Evolutionary conservation across 2,329 filamentous ascomycete species (phyloP).

Genomic region (Calonectria pseudoturangicola): DNA sequence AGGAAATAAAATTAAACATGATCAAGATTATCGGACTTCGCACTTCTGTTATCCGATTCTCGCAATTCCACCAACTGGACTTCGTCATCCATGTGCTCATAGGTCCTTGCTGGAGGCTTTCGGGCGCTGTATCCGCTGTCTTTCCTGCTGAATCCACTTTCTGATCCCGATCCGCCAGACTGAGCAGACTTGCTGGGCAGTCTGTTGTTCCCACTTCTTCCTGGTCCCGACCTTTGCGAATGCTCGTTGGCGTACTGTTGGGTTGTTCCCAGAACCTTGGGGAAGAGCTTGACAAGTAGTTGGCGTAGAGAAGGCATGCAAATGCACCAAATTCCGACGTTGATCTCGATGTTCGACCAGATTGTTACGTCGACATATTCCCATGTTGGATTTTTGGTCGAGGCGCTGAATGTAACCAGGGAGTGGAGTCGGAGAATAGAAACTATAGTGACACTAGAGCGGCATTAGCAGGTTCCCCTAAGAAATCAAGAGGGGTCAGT

Average conservation of each 20-base stretch:
- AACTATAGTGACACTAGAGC: constrained; percentile 58
- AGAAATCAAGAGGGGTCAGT: too few species aligned
- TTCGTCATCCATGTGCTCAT: constrained; percentile 60
- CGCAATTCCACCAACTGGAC: constrained; percentile 56
- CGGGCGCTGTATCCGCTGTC: constrained; percentile 36
- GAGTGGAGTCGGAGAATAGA: constrained; percentile 61
- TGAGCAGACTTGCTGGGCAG: neutral
- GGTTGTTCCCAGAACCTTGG: constrained; percentile 57
- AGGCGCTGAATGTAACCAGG: constrained; percentile 57
- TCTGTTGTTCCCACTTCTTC: neutral
- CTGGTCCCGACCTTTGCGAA: constrained; percentile 47
- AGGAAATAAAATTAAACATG: neutral
- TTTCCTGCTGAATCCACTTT: constrained; percentile 1
- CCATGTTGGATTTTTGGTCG: constrained; percentile 59
- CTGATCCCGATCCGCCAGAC: neutral
- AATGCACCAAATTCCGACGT: constrained; percentile 62
- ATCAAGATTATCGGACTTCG: constrained; percentile 27
- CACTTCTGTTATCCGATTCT: constrained; percentile 40
- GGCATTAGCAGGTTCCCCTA: neutral
- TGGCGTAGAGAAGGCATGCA: constrained; percentile 62
- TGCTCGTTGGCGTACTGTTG: constrained; percentile 50
- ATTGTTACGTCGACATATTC: constrained; percentile 57
- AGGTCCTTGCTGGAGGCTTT: constrained; percentile 53
- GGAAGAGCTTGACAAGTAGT: constrained; percentile 62
- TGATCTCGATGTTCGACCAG: constrained; percentile 63